Evolutionary conservation across 2,329 filamentous ascomycete genomes (phyloP), one percentile per base, ranked within the genome.

Genomic region (Aspergillus sclerotialis): DNA sequence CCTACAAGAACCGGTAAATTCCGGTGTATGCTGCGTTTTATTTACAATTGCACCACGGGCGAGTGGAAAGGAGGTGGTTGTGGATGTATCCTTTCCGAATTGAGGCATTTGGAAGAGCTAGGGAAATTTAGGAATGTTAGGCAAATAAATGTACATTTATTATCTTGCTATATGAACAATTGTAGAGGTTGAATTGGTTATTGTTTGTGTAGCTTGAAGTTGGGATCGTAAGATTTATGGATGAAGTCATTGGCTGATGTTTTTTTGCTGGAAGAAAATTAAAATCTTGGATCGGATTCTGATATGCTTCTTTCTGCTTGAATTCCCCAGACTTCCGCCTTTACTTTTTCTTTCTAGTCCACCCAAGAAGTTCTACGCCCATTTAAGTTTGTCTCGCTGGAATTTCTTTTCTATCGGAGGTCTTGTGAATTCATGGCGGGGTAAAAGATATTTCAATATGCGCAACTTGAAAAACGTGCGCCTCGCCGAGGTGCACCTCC

Each of bases 381-480:
- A n/a, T n/a, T n/a, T n/a, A n/a, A n/a, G n/a, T n/a, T n/a, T n/a
- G n/a, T n/a, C n/a, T n/a, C n/a, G n/a, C n/a, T n/a, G n/a, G n/a
- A n/a, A n/a, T n/a, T n/a, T n/a, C n/a, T n/a, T n/a, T n/a, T n/a
- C n/a, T n/a, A n/a, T n/a, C n/a, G n/a, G n/a, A n/a, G n/a, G n/a
- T n/a, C n/a, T n/a, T n/a, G n/a, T 51, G 33, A 44, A 48, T 53
- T 46, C 37, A 58, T 61, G 56, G 57, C 45, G 43, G 52, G 50
- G 58, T 56, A 59, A 48, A 46, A 48, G 41, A 46, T 42, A 38
- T 38, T 40, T 37, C 49, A 68, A 61, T 40, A 96, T 96, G 90
- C 82, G 86, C 58, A 96, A 95, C 63, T 73, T 96, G 50, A 82
- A 78, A 64, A 88, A 81, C 59, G 78, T 88, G 52, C 78, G 75